A percentile compares a stretch with the other conserved stretches of the same genome.
These are phyloP conservation scores for Pseudocercospora cruenta DNA, from an alignment of 2,329 filamentous ascomycete species.

Conservation along the genomic window DNA sequence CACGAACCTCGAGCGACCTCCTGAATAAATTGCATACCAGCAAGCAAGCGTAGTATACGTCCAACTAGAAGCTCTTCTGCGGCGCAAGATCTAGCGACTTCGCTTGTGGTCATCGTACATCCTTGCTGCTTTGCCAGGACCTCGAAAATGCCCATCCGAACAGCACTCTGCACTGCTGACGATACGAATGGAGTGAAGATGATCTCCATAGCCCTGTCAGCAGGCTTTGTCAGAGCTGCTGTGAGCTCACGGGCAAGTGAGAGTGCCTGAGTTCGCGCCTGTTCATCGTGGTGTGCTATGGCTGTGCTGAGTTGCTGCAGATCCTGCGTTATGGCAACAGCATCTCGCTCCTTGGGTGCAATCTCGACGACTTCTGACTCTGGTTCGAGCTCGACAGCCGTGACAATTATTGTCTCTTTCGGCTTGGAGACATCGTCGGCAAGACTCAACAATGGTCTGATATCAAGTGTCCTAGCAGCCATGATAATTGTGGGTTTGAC, in stretches of 20 bases:
- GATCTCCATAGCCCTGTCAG: conserved; percentile 10
- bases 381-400: not conserved
- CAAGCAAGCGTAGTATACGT: not conserved
- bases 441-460: too few species aligned
- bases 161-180: conserved; percentile 11
- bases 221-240: conserved; percentile 8
- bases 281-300: conserved; percentile 5
- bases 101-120: not conserved
- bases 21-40: not conserved
- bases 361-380: not conserved
- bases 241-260: conserved; percentile 9
- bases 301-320: not conserved
- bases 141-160: conserved; percentile 13
- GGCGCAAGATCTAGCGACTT: not conserved
- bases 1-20: not conserved
- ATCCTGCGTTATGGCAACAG: not conserved
- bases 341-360: not conserved
- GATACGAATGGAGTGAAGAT: conserved; percentile 13
- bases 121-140: conserved; percentile 6
- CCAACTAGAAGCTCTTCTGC: conserved; percentile 2
- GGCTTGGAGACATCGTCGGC: not conserved
- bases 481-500: too few species aligned
- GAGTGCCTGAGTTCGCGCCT: not conserved
- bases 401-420: not conserved
- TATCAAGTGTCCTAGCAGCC: too few species aligned